These are phyloP conservation scores for Penicillium nordicum DNA, from an alignment of 2,329 filamentous ascomycete species.

Conservation along the genomic window DNA sequence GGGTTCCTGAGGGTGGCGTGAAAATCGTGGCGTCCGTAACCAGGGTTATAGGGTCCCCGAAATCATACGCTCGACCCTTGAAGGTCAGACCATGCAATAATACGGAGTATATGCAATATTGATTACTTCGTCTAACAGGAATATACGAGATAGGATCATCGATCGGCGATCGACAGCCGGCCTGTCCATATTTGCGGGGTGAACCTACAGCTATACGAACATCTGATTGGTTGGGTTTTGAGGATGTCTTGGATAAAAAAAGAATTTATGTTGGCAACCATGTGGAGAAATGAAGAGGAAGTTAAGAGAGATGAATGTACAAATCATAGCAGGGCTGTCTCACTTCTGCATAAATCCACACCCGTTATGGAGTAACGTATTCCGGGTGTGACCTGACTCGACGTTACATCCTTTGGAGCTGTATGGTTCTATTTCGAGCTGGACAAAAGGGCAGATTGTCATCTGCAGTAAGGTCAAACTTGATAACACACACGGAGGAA, in stretches of 20 bases:
- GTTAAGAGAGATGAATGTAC: not conserved
- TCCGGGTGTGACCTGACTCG: not conserved
- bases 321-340: conserved; percentile 5
- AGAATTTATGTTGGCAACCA: not conserved
- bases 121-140: not conserved
- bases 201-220: not conserved
- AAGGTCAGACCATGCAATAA: not conserved
- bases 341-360: not conserved
- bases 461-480: not conserved
- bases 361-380: not conserved
- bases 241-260: conserved; percentile 2
- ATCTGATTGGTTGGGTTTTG: conserved; percentile 5
- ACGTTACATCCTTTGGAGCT: not conserved
- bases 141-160: not conserved
- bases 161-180: conserved; percentile 1
- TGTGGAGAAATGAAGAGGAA: not conserved
- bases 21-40: not conserved
- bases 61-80: not conserved
- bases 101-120: not conserved
- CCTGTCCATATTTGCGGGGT: conserved; percentile 1
- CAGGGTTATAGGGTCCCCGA: not conserved
- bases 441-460: not conserved
- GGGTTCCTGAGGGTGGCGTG: not conserved
- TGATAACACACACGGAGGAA: not conserved
- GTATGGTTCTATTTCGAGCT: conserved; percentile 4